A percentile compares a stretch with the other conserved stretches of the same genome.
Conservation (phyloP, 371 early-diverging fungal genomes). For the Synchytrium microbalum region DNA sequence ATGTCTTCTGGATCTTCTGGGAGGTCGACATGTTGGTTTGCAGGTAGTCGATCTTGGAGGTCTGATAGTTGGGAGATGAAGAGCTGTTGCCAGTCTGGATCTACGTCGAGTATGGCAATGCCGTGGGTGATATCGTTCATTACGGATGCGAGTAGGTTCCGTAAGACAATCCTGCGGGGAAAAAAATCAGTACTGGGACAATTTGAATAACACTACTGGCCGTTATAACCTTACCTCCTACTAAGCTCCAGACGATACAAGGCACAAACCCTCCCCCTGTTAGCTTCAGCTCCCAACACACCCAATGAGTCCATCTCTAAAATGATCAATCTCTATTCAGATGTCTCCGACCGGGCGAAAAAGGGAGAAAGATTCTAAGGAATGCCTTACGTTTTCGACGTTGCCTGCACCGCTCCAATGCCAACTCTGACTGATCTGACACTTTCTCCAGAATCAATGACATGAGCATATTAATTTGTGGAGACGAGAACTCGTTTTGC, state of each 20-base stretch:
- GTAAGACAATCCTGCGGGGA: constrained; percentile 4
- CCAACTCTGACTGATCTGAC: background rate
- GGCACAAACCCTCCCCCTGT: constrained; percentile 24
- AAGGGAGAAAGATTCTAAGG: background rate
- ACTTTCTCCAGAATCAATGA: background rate
- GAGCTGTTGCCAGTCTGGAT: constrained; percentile 4
- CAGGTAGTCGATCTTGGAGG: constrained; percentile 1
- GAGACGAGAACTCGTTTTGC: background rate
- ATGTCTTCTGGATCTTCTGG: background rate
- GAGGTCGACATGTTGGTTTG: background rate
- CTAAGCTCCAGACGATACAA: constrained; percentile 28
- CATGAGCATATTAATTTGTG: background rate
- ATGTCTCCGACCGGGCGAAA: background rate
- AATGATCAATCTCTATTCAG: background rate
- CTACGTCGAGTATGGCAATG: constrained; percentile 1
- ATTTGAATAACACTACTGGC: background rate
- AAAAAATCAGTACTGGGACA: background rate
- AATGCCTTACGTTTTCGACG: background rate
- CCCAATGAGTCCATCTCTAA: constrained; percentile 27
- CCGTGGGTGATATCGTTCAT: constrained; percentile 5
- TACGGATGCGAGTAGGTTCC: constrained; percentile 1
- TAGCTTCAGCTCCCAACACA: constrained; percentile 23
- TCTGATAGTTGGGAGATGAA: background rate
- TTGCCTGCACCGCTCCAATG: background rate
- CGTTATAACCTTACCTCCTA: constrained; percentile 16